Conservation (phyloP, 2,329 filamentous ascomycete genomes). For the Clonostachys chloroleuca region DNA sequence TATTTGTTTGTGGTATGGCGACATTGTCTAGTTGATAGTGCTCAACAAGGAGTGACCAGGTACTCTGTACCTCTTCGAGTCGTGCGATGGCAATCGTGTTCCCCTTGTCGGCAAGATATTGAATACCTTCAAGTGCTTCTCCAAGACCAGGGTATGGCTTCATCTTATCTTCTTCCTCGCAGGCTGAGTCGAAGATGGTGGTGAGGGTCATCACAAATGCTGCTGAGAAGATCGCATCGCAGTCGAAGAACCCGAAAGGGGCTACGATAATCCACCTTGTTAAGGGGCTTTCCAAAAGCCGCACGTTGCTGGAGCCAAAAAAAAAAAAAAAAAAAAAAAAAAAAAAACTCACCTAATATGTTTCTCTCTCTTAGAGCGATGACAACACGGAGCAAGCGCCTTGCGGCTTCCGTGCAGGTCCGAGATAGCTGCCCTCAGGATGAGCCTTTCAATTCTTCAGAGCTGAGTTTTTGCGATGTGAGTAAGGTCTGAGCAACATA, state of each 20-base stretch:
- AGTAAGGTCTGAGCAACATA: neutral
- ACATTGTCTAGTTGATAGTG: neutral
- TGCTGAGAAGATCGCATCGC: slow-evolving; percentile 16
- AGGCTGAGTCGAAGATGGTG: slow-evolving; percentile 14
- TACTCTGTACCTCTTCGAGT: slow-evolving; percentile 7
- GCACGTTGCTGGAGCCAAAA: too few relatives aligned
- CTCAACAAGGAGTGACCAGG: neutral
- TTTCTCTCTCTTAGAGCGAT: too few relatives aligned
- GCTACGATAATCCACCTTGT: neutral
- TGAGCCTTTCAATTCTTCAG: too few relatives aligned
- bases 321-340: too few relatives aligned
- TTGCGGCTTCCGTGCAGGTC: neutral
- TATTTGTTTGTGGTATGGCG: neutral
- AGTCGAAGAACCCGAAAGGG: slow-evolving; percentile 9
- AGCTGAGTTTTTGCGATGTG: too few relatives aligned
- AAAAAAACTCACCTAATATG: too few relatives aligned
- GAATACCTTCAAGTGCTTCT: slow-evolving; percentile 16
- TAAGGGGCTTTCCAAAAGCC: too few relatives aligned
- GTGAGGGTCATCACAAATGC: slow-evolving; percentile 17
- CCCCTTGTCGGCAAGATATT: slow-evolving; percentile 16
- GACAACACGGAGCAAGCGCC: neutral
- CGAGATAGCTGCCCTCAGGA: neutral
- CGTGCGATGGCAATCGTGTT: slow-evolving; percentile 16
- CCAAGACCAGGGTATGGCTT: slow-evolving; percentile 13
- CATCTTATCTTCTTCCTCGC: slow-evolving; percentile 15